Evolutionary conservation across 2,329 filamentous ascomycete genomes (phyloP), one percentile per base, ranked within the genome.

Genomic region (Diaporthe sp.): DNA sequence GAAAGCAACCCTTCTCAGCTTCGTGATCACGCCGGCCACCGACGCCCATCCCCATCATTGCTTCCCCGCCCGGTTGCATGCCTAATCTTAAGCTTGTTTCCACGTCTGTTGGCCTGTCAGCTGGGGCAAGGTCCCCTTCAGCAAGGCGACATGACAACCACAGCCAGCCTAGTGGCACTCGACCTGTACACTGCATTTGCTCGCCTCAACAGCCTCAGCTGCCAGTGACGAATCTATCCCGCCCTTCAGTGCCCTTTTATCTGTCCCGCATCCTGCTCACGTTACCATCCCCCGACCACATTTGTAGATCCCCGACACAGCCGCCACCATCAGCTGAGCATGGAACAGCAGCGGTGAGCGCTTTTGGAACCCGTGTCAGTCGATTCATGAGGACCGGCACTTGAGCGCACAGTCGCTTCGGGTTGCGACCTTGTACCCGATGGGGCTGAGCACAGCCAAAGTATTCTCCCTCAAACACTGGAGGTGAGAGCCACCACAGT

Each of bases 171-270:
- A 76, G 74, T 65, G 74, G 28, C 37, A n/a, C 17, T 15, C 65
- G 44, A 65, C 57, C 72, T 61, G 42, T 65, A 62, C 70, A 67
- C 44, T 55, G 58, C 49, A 49, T 72, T 71, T 37, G 70, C 62
- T 75, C 70, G 75, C 75, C 75, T 73, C 62, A 73, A 61, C 71
- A 53, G 65, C 75, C 73, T 76, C 73, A 75, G 75, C 73, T 73
- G 61, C n/a, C 37, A 42, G n/a, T 55, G 42, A 28, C 71, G 46
- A 53, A 49, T 7, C 10, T 25, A 13, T 51, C 44, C 31, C 65
- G n/a, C 22, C 34, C 13, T 28, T 68, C 62, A 51, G 19, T 39
- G 44, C 9, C 44, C 10, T 68, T 53, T 39, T 6, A 39, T 19
- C 46, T 53, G 46, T 53, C 65, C 46, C 44, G 68, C 60, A 46